Conservation (phyloP, 441 rosid genomes). For the Gossypium schwendimanii region DNA sequence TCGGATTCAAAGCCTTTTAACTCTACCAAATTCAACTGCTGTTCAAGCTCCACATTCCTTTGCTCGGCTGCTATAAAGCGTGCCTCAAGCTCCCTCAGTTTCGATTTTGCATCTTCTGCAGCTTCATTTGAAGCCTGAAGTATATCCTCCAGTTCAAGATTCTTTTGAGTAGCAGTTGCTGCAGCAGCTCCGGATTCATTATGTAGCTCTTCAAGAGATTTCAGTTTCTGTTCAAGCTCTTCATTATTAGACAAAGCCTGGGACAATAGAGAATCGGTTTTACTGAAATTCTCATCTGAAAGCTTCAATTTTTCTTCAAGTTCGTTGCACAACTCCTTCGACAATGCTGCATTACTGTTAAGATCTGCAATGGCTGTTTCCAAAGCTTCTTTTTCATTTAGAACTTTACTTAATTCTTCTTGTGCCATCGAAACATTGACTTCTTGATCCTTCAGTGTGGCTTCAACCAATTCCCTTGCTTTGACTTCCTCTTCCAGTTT, state of each 20-base stretch:
- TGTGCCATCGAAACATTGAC: slow-evolving; percentile 25
- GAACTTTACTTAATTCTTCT: slow-evolving; percentile 30
- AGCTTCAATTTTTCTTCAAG: slow-evolving; percentile 62
- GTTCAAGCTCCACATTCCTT: slow-evolving; percentile 68
- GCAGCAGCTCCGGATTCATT: slow-evolving; percentile 52
- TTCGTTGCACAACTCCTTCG: slow-evolving; percentile 45
- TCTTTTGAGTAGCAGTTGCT: slow-evolving; percentile 63
- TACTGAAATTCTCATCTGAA: slow-evolving; percentile 59
- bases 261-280: slow-evolving; percentile 59
- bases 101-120: slow-evolving; percentile 60
- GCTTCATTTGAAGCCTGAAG: slow-evolving; percentile 49
- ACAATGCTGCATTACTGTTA: slow-evolving; percentile 30
- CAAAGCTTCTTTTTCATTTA: slow-evolving; percentile 53
- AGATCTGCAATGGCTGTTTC: slow-evolving; percentile 50
- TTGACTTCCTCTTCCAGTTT: slow-evolving; percentile 51
- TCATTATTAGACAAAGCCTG: slow-evolving; percentile 62
- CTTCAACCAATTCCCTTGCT: slow-evolving; percentile 40
- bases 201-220: slow-evolving; percentile 60
- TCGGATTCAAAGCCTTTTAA: slow-evolving; percentile 52
- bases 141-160: slow-evolving; percentile 63
- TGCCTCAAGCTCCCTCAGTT: slow-evolving; percentile 60
- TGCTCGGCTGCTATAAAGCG: slow-evolving; percentile 56
- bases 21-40: slow-evolving; percentile 52
- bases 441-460: slow-evolving; percentile 32
- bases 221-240: slow-evolving; percentile 72